Base-by-base conservation (phyloP, 345 rosid species). In the Euphorbia pulcherrima region DNA sequence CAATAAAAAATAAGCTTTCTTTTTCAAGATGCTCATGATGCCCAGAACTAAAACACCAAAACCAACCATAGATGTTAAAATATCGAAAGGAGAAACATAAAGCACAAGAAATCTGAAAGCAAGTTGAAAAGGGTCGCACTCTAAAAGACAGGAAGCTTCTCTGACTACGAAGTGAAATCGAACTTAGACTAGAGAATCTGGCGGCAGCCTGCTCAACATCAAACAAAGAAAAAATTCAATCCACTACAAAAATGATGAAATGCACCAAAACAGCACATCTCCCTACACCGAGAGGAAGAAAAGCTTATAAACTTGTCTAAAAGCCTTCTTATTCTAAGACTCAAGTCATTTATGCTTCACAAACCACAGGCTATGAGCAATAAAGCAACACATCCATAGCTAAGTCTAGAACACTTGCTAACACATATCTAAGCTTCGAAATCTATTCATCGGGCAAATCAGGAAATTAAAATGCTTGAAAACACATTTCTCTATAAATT, bases 41-140 rank as follows among this genome's bases (percentile, higher is more conserved):
- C 0, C 62, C 4, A 7, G 16, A 26, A 63, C 14, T n/a, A 51
- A 30, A 48, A 21, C 3, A 70, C 35, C 9, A 23, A 18, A 3
- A 16, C 40, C 27, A 41, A 55, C 55, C 4, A 2, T 63, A 52
- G 16, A 60, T 26, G 39, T 23, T 6, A 37, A 51, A 18, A 44
- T 4, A 28, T 14, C 0, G 20, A 20, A 66, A 1, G 21, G 6
- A 69, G 48, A 60, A 68, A 77, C 86, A 60, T 81, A 86, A 90
- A 72, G 86, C 86, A 11, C 86, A 84, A 62, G 85, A 81, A 57
- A 88, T 64, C 69, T 72, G 71, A 51, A 84, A 75, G 67, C 88
- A 85, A 74, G 74, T 47, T 24, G 87, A 55, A 30, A 73, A 5
- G 9, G 68, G 66, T 20, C 12, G 65, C 47, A 52, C 58, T 60